Evolutionary conservation across 1,139 yeast species (phyloP).

Genomic region (Debaryomyces sp.): DNA sequence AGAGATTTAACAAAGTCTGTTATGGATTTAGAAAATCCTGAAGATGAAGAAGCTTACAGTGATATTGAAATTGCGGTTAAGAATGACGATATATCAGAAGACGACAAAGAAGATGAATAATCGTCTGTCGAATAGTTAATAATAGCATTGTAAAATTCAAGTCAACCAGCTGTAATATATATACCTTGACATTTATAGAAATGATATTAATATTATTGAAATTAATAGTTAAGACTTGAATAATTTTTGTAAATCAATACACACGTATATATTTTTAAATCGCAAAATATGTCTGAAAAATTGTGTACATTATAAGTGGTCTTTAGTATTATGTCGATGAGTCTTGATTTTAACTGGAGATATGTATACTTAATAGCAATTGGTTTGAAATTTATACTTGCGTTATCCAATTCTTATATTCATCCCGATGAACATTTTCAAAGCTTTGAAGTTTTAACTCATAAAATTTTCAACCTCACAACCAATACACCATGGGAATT

Average conservation of each 20-base stretch:
- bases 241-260: neutral
- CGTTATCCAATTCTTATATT: constrained; percentile 77
- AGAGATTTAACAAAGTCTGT: constrained; percentile 1
- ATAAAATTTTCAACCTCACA: constrained; percentile 49
- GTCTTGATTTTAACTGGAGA: constrained; percentile 42
- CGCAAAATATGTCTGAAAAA: neutral
- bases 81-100: constrained; percentile 3
- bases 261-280: neutral
- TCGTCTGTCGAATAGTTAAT: neutral
- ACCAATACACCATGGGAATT: constrained; percentile 88
- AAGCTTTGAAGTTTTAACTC: constrained; percentile 70
- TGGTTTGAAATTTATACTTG: constrained; percentile 56
- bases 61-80: constrained; percentile 10
- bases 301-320: neutral
- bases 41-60: constrained; percentile 12
- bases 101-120: constrained; percentile 1
- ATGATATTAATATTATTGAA: neutral
- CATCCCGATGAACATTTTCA: constrained; percentile 99
- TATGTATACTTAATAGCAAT: constrained; percentile 44
- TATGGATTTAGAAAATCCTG: constrained; percentile 9
- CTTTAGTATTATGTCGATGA: neutral
- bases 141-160: constrained; percentile 1
- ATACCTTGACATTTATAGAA: neutral
- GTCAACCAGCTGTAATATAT: neutral
- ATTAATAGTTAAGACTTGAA: neutral